Base-by-base conservation (phyloP, 352 stramenopile genomes). In the Plasmopara viticola region DNA sequence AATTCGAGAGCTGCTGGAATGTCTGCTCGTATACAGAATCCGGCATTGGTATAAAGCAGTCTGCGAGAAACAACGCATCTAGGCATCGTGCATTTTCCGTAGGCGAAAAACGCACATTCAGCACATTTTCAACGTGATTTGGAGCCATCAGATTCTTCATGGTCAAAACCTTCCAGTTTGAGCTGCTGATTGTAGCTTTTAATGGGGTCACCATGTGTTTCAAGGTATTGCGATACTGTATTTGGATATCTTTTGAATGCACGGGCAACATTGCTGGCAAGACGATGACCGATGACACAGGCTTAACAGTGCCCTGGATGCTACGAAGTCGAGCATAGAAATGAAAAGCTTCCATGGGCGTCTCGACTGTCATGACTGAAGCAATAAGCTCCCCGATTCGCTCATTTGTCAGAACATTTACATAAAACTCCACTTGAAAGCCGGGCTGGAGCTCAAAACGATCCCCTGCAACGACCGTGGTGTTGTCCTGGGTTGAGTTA, bases 181-280 rank as follows among this genome's bases (percentile, higher is more conserved):
- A 45, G 28, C 45, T 64, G 13, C 44, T 56, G 5, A 52, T 46
- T 12, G 49, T 61, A 9, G 58, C 49, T 20, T 43, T 39, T 38
- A 70, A 51, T 30, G 53, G 40, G 8, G 43, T 60, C 13, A 80
- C 56, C 12, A 47, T 41, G 48, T 83, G 70, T 1, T 60, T 44
- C 10, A 83, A 80, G 6, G 67, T 72, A 48, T 69, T 83, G 10
- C 52, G 51, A 60, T 76, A 83, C 6, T 62, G 44, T 7, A 83
- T n/a, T 9, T 70, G 60, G 39, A 76, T 40, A 34, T 68, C 15
- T 25, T 57, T 20, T 0, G 50, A 62, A 29, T 56, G 59, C 1
- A 69, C 72, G 7, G 64, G 61, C 44, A 80, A 80, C 61, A 68
- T 64, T 4, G 69, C 53, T 9, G 60, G 56, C n/a, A 78, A 45